Evolutionary conservation across 768 basidiomycete species (phyloP), one percentile per base, ranked within the genome.

Genomic region (Pluteus cervinus): DNA sequence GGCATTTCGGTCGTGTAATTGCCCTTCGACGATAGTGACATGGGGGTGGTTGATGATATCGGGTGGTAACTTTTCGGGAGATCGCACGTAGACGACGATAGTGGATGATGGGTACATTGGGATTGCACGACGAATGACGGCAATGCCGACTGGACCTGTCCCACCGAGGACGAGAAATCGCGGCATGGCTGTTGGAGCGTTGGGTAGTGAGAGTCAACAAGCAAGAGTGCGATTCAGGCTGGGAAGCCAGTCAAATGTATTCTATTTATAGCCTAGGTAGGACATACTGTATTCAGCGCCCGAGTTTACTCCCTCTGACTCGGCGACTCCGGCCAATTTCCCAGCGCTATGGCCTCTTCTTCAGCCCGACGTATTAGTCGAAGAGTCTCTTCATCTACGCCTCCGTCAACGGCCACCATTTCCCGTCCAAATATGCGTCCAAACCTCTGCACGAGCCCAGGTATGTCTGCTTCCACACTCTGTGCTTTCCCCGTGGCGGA

Each of bases 141-240:
- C 65, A 30, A 72, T 56, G 33, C 84, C 85, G 24, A 58, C 57
- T 10, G 75, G 67, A 1, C 84, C 83, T 3, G 84, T 87, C 16
- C 69, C 78, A 12, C 84, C 85, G n/a, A 87, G 65, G 41, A 86
- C 63, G 37, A 86, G 64, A 40, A 84, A 48, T 17, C 65, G 76
- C 74, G n/a, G n/a, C n/a, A n/a, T n/a, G n/a, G n/a, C n/a, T n/a
- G n/a, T n/a, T n/a, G n/a, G n/a, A n/a, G n/a, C n/a, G n/a, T n/a
- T n/a, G n/a, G n/a, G n/a, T n/a, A n/a, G n/a, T n/a, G n/a, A n/a
- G n/a, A n/a, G n/a, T n/a, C n/a, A n/a, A n/a, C n/a, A n/a, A n/a
- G n/a, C n/a, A n/a, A n/a, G n/a, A n/a, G n/a, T n/a, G n/a, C n/a
- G n/a, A n/a, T n/a, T n/a, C n/a, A n/a, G n/a, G n/a, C n/a, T n/a